Conservation (phyloP, 176 grass and related monocot species). For the Rhynchospora tenuis region DNA sequence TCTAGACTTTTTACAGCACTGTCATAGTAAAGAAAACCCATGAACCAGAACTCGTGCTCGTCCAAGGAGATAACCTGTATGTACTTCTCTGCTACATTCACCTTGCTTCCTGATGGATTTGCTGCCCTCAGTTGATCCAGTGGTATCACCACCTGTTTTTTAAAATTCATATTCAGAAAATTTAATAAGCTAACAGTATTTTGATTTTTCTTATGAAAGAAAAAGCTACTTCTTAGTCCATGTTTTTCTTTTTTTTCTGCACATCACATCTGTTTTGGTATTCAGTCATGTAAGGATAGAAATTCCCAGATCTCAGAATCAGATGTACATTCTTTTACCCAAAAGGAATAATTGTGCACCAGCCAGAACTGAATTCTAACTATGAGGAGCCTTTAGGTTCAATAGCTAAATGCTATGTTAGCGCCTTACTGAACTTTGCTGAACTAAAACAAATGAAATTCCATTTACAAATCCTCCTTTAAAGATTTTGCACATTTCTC, state of each 20-base stretch:
- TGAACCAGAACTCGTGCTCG: constrained; percentile 87
- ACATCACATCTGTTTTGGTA: not conserved
- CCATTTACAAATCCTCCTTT: not conserved
- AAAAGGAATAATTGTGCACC: not conserved
- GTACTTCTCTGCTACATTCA: constrained; percentile 67
- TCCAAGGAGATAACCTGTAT: constrained; percentile 78
- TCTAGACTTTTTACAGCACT: constrained; percentile 56
- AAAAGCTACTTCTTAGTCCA: too few species aligned
- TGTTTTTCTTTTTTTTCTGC: not conserved
- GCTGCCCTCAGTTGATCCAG: constrained; percentile 65
- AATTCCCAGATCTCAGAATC: not conserved
- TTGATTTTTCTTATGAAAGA: not conserved
- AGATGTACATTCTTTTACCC: not conserved
- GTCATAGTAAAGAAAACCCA: constrained; percentile 80
- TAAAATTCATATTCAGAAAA: not conserved
- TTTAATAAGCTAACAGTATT: not conserved
- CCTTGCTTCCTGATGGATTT: constrained; percentile 80
- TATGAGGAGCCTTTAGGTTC: not conserved
- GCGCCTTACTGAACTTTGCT: too few species aligned
- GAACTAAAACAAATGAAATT: too few species aligned
- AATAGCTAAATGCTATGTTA: too few species aligned
- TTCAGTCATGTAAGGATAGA: not conserved
- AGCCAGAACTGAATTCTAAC: not conserved
- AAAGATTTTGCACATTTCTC: not conserved
- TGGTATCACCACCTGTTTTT: constrained; percentile 80